Evolutionary conservation across 768 basidiomycete genomes (phyloP).

Genomic region (Auricularia sp.): DNA sequence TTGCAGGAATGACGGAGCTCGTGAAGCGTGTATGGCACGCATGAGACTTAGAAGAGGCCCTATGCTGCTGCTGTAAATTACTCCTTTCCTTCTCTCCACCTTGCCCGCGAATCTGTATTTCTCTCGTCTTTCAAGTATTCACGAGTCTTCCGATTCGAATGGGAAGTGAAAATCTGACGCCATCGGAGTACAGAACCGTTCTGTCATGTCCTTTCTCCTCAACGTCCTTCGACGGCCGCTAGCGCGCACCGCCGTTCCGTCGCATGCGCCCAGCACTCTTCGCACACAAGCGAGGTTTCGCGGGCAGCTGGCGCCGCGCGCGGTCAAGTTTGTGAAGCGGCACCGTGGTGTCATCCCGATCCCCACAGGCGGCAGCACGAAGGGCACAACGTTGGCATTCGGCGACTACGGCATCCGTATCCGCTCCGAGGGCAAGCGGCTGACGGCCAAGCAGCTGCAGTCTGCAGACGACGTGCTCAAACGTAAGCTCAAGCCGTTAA

Average conservation of each 20-base stretch:
- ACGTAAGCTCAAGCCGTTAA: slow-evolving; percentile 80
- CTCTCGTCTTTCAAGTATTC: too few relatives aligned
- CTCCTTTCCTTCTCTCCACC: too few relatives aligned
- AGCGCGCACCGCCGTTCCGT: background rate
- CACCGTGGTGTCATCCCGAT: slow-evolving; percentile 87
- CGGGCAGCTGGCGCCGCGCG: slow-evolving; percentile 68
- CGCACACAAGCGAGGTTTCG: slow-evolving; percentile 18
- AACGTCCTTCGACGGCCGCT: background rate
- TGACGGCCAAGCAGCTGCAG: slow-evolving; percentile 84
- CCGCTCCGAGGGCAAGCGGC: slow-evolving; percentile 66
- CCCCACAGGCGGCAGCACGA: slow-evolving; percentile 81
- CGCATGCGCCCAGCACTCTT: background rate
- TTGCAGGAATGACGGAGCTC: slow-evolving; percentile 73
- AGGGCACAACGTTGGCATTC: slow-evolving; percentile 85
- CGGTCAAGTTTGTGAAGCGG: slow-evolving; percentile 75
- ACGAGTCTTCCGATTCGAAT: too few relatives aligned
- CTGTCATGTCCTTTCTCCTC: background rate
- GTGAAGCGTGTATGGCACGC: slow-evolving; percentile 78
- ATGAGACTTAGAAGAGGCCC: slow-evolving; percentile 22
- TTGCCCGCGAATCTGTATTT: too few relatives aligned
- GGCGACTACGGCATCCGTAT: slow-evolving; percentile 91
- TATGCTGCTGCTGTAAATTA: too few relatives aligned
- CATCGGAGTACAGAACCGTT: background rate
- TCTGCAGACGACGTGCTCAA: slow-evolving; percentile 82
- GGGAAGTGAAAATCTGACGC: too few relatives aligned